These are phyloP conservation scores for Botrytis hyacinthi DNA, from an alignment of 2,329 filamentous ascomycete genomes.

Conservation along the genomic window DNA sequence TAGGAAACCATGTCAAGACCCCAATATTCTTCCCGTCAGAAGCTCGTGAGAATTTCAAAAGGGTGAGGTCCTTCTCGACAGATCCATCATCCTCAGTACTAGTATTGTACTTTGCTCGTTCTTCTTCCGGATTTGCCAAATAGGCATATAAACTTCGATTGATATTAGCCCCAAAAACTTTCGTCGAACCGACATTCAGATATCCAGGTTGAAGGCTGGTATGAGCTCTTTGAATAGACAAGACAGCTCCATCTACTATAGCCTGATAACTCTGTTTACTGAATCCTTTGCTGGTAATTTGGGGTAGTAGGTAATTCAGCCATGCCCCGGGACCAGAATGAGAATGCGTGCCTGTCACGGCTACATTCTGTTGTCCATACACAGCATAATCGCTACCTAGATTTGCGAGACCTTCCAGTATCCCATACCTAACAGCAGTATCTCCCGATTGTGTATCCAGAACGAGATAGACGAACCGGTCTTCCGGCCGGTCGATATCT, in stretches of 20 bases:
- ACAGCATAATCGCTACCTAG: slow-evolving; percentile 70
- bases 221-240: slow-evolving; percentile 81
- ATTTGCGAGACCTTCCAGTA: slow-evolving; percentile 68
- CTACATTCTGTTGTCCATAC: slow-evolving; percentile 79
- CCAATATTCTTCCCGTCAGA: slow-evolving; percentile 76
- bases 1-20: slow-evolving; percentile 85
- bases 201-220: slow-evolving; percentile 63
- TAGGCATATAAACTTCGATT: slow-evolving; percentile 90
- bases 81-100: slow-evolving; percentile 52
- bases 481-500: slow-evolving; percentile 59
- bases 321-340: slow-evolving; percentile 90
- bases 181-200: slow-evolving; percentile 66
- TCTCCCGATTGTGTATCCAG: slow-evolving; percentile 86
- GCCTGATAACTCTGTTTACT: slow-evolving; percentile 83
- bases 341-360: slow-evolving; percentile 88
- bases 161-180: slow-evolving; percentile 74
- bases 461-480: slow-evolving; percentile 83
- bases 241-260: slow-evolving; percentile 79
- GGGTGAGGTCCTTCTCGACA: slow-evolving; percentile 73
- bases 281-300: slow-evolving; percentile 86
- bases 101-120: slow-evolving; percentile 65
- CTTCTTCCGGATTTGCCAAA: slow-evolving; percentile 75
- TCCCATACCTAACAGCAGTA: slow-evolving; percentile 83
- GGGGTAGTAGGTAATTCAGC: slow-evolving; percentile 91
- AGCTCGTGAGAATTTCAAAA: slow-evolving; percentile 73